Conservation (phyloP, 495 filamentous ascomycete species). For the Neurospora sp. region DNA sequence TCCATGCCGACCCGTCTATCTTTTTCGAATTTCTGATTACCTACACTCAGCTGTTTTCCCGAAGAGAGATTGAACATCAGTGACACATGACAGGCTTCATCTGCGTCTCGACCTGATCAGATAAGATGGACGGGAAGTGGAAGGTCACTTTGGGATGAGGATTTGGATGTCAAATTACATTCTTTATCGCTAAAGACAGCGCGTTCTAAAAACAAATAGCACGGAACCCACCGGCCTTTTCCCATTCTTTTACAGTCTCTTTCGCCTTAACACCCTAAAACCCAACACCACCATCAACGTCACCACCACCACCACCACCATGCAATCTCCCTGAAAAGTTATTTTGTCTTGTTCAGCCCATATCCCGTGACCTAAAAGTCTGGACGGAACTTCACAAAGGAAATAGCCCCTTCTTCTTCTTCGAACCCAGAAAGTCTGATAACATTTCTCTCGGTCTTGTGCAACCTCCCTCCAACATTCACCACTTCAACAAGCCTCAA, state of each 20-base stretch:
- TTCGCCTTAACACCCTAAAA: background rate
- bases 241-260: background rate
- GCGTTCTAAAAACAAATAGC: background rate
- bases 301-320: background rate
- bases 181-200: background rate
- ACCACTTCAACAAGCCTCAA: background rate
- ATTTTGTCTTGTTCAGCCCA: background rate
- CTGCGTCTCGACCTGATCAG: background rate
- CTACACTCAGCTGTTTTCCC: background rate
- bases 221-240: background rate
- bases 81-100: background rate
- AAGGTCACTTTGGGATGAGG: background rate
- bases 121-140: background rate
- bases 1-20: background rate
- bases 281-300: background rate
- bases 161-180: background rate
- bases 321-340: background rate
- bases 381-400: background rate
- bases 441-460: background rate
- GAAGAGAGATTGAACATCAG: background rate
- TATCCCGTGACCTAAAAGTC: background rate
- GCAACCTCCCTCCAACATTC: background rate
- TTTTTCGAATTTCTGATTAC: background rate
- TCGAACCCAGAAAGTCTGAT: background rate
- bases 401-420: background rate